Evolutionary conservation across 495 filamentous ascomycete species (phyloP), one percentile per base, ranked within the genome.

Genomic region (Hypoxylon rickii): DNA sequence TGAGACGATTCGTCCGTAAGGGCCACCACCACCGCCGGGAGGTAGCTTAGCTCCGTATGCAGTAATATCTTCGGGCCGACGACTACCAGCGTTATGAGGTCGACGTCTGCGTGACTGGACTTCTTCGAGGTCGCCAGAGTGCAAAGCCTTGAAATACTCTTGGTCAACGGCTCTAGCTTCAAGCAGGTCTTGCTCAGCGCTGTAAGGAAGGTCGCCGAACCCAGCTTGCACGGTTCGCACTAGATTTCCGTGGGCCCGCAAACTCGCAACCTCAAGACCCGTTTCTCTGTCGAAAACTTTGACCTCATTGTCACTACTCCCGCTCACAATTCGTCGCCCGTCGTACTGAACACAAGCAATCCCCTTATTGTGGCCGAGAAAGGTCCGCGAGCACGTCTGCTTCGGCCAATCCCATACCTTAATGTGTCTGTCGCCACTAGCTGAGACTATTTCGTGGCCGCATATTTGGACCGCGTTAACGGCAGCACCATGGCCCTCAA

Each of bases 341-440:
- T 99, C 94, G 62, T 89, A 96, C 70, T 97, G 92, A 15, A 99
- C 90, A 71, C 94, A 99, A 12, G 94, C 94, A 65, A 99, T 97
- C 13, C 94, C 94, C 70, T 97, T 99, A 50, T 82, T 81, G 65
- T 99, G 94, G 3, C 94, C 95, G 38, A 89, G 71, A 31, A 95
- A 81, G 7, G 89, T 94, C 59, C 86, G 84, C 13, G 79, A 75
- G 66, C 89, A 93, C 11, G 77, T 71, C 43, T 92, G 90, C 0
- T 83, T 89, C 13, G 84, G 85, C 70, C 96, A 86, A 66, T 94
- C 89, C 95, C 95, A 99, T 12, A 96, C 79, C 63, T 95, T 96
- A 64, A 97, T 87, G 60, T 86, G 79, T 7, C 92, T 86, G 69
- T 99, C 94, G 1, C 94, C 94, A 37, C 92, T 96, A 10, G 91